Conservation (phyloP, 2,329 filamentous ascomycete species). For the Xylaria sp. region DNA sequence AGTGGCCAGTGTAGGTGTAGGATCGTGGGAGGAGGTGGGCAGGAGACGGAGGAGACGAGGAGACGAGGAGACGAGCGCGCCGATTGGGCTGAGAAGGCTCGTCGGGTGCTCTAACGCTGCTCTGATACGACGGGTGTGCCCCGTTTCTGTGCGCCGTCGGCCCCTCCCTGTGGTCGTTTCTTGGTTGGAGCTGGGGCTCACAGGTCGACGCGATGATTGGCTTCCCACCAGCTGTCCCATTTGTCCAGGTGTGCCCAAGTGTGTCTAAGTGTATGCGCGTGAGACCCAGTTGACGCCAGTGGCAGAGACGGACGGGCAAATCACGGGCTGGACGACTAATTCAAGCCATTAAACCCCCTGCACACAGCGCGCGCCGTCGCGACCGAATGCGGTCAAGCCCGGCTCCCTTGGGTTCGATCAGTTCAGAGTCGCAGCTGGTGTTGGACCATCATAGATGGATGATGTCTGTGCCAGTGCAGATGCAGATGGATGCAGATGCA, state of each 20-base stretch:
- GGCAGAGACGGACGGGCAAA: neutral
- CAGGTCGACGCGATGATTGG: slow-evolving; percentile 41
- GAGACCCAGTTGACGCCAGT: slow-evolving; percentile 27
- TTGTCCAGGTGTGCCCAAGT: slow-evolving; percentile 8
- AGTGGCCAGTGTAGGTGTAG: neutral
- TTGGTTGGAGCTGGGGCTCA: slow-evolving; percentile 24
- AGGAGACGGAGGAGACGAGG: neutral
- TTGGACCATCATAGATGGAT: neutral
- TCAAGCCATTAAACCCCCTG: slow-evolving; percentile 16
- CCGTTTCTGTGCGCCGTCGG: slow-evolving; percentile 8
- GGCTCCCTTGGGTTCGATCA: slow-evolving; percentile 1
- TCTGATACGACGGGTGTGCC: neutral
- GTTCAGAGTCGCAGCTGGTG: slow-evolving; percentile 8
- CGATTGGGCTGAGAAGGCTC: slow-evolving; percentile 10
- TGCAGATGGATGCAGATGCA: too few species aligned
- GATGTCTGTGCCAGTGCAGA: neutral
- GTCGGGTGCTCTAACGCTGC: neutral
- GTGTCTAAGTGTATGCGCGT: slow-evolving; percentile 8
- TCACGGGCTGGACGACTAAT: neutral
- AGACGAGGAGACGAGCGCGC: neutral
- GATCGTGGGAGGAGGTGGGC: neutral
- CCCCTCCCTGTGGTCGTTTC: slow-evolving; percentile 18
- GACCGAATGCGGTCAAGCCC: neutral
- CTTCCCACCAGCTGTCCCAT: neutral
- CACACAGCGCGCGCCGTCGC: neutral